Evolutionary conservation across 352 stramenopile species (phyloP).

Genomic region (Phytophthora gonapodyides): DNA sequence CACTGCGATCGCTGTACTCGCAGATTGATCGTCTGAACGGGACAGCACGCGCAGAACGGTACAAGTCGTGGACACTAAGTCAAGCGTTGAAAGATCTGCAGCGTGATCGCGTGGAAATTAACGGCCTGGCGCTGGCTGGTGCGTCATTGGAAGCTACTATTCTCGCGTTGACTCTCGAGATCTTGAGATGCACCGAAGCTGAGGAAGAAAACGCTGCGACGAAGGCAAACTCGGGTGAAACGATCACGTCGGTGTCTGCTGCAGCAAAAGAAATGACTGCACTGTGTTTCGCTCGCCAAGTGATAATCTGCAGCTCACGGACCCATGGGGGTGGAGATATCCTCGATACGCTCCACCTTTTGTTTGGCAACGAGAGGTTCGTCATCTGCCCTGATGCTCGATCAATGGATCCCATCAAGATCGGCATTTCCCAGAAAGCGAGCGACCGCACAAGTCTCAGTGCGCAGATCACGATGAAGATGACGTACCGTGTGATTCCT

Average conservation of each 20-base stretch:
- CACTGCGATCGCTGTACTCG: slow-evolving; percentile 58
- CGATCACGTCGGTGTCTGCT: background rate
- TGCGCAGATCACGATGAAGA: slow-evolving; percentile 46
- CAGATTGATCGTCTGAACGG: slow-evolving; percentile 48
- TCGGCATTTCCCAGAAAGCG: slow-evolving; percentile 31
- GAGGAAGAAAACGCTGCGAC: background rate
- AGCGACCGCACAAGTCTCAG: slow-evolving; percentile 8
- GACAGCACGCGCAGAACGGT: slow-evolving; percentile 41
- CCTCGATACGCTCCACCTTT: slow-evolving; percentile 59
- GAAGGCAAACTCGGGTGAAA: background rate
- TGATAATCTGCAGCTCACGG: slow-evolving; percentile 66
- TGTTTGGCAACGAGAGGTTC: slow-evolving; percentile 50
- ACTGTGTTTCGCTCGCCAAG: slow-evolving; percentile 55
- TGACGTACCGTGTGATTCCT: slow-evolving; percentile 47
- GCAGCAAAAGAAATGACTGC: slow-evolving; percentile 45
- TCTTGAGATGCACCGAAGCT: slow-evolving; percentile 20
- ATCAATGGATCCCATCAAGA: slow-evolving; percentile 47
- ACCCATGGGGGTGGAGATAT: slow-evolving; percentile 73
- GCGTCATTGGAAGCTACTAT: slow-evolving; percentile 38
- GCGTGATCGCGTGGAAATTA: slow-evolving; percentile 63
- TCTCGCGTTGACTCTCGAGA: slow-evolving; percentile 25
- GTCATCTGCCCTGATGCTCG: slow-evolving; percentile 58
- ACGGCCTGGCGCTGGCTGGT: slow-evolving; percentile 42
- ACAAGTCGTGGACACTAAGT: slow-evolving; percentile 53
- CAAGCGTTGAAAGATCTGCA: slow-evolving; percentile 74